These are phyloP conservation scores for Euphorbia peplus DNA, from an alignment of 345 rosid genomes.

Conservation along the genomic window DNA sequence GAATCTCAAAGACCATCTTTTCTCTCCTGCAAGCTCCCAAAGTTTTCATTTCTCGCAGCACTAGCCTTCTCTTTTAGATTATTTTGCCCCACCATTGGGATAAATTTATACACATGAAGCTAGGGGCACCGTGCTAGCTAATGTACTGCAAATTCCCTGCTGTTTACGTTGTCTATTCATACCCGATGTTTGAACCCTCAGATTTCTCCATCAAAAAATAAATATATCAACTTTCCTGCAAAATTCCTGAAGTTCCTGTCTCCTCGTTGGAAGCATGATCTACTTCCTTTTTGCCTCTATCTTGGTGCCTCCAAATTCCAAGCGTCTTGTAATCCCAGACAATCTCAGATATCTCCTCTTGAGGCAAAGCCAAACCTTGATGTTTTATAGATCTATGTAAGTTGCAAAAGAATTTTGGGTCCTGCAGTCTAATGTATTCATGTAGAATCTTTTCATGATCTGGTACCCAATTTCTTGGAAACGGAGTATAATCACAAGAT, in stretches of 20 bases:
- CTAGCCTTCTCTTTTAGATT: background rate
- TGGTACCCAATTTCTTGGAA: conserved; percentile 87
- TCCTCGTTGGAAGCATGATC: conserved; percentile 4
- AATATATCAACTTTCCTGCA: background rate
- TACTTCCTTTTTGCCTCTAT: conserved; percentile 5
- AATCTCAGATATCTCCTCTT: conserved; percentile 77
- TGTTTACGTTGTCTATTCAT: background rate
- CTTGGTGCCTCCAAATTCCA: conserved; percentile 51
- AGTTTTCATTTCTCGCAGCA: background rate
- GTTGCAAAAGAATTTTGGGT: conserved; percentile 78
- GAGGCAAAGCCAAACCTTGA: conserved; percentile 67
- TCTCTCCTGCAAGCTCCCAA: background rate
- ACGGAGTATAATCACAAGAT: conserved; percentile 86
- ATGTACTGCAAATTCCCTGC: background rate
- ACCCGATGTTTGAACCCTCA: background rate
- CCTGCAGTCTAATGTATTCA: conserved; percentile 73
- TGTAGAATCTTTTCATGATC: conserved; percentile 71
- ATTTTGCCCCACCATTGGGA: background rate
- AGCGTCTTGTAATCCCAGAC: conserved; percentile 88
- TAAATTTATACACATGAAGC: background rate
- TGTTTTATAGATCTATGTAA: conserved; percentile 62
- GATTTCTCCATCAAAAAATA: background rate
- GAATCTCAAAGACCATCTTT: background rate
- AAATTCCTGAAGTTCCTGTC: conserved; percentile 4
- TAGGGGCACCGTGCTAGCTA: background rate